Evolutionary conservation across 2,329 filamentous ascomycete genomes (phyloP).

Genomic region (Fusarium sp.): DNA sequence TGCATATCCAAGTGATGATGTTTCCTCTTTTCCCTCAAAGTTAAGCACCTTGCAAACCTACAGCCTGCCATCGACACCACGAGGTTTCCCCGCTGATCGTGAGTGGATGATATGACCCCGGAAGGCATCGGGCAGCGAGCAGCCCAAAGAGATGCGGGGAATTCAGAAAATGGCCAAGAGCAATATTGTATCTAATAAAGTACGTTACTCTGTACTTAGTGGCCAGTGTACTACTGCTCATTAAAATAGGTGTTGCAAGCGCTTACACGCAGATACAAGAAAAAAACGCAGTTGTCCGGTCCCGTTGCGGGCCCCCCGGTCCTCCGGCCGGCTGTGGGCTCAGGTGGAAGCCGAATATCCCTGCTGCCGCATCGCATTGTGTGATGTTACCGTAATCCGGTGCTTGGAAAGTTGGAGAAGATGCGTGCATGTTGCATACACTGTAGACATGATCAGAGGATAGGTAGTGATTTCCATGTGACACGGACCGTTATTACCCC

Average conservation of each 20-base stretch:
- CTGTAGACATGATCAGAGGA: not conserved
- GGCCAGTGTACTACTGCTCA: not conserved
- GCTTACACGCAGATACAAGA: not conserved
- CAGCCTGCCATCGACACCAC: conserved; percentile 27
- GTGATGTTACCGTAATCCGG: not conserved
- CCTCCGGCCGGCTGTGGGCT: conserved; percentile 33
- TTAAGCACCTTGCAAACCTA: not conserved
- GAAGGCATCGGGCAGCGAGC: conserved; percentile 12
- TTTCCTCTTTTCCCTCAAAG: not conserved
- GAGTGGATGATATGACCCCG: conserved; percentile 35
- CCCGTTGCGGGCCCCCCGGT: conserved; percentile 23
- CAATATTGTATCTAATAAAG: not conserved
- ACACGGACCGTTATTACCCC: conserved; percentile 17
- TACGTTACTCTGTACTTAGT: not conserved
- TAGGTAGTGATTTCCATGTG: conserved; percentile 1
- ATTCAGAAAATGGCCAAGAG: not conserved
- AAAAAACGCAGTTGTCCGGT: conserved; percentile 21
- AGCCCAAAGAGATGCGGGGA: conserved; percentile 26
- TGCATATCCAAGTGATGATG: not conserved
- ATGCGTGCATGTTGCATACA: conserved; percentile 23
- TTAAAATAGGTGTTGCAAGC: not conserved
- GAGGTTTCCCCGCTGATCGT: conserved; percentile 39
- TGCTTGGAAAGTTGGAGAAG: conserved; percentile 31
- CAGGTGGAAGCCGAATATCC: conserved; percentile 29
- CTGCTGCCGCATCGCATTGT: conserved; percentile 24